A percentile compares a stretch with the other conserved stretches of the same genome.
These are phyloP conservation scores for Chlorociboria aeruginascens DNA, from an alignment of 495 filamentous ascomycete genomes.

Conservation along the genomic window DNA sequence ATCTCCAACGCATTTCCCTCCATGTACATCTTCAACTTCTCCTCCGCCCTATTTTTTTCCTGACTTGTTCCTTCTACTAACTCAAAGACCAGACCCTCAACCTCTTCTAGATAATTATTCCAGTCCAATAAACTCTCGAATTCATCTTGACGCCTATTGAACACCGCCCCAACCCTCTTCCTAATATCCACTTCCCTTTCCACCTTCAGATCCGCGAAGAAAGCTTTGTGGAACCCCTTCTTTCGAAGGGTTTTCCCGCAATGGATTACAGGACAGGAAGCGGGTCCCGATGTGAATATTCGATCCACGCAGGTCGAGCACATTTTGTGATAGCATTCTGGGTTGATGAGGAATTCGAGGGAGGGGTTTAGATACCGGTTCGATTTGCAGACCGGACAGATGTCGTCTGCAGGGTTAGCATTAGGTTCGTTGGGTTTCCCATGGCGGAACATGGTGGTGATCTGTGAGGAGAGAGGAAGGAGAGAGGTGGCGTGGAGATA, in stretches of 20 bases:
- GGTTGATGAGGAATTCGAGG: slow-evolving; percentile 91
- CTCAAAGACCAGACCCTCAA: slow-evolving; percentile 84
- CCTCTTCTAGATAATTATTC: slow-evolving; percentile 90
- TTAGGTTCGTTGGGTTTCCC: neutral
- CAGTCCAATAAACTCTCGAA: slow-evolving; percentile 70
- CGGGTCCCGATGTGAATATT: slow-evolving; percentile 82
- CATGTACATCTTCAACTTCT: slow-evolving; percentile 51
- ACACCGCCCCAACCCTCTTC: slow-evolving; percentile 62
- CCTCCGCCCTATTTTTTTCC: slow-evolving; percentile 48
- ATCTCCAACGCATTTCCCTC: slow-evolving; percentile 58
- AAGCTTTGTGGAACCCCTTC: slow-evolving; percentile 70
- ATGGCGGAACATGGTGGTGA: slow-evolving; percentile 5
- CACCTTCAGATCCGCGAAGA: slow-evolving; percentile 79
- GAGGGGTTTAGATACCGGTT: slow-evolving; percentile 86
- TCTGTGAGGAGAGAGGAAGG: neutral
- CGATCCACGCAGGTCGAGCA: slow-evolving; percentile 90
- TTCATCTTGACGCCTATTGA: slow-evolving; percentile 84
- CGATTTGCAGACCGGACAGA: slow-evolving; percentile 94
- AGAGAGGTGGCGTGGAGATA: neutral
- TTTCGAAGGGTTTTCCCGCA: slow-evolving; percentile 80
- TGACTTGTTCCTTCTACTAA: slow-evolving; percentile 63
- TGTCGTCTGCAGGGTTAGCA: slow-evolving; percentile 41
- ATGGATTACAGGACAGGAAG: slow-evolving; percentile 78
- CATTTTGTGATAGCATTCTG: slow-evolving; percentile 98
- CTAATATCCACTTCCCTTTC: slow-evolving; percentile 94